Percentiles rank a stretch among this genome's conserved stretches.
Evolutionary conservation across 2,329 filamentous ascomycete genomes (phyloP).

Genomic region (Volutella citrinella): DNA sequence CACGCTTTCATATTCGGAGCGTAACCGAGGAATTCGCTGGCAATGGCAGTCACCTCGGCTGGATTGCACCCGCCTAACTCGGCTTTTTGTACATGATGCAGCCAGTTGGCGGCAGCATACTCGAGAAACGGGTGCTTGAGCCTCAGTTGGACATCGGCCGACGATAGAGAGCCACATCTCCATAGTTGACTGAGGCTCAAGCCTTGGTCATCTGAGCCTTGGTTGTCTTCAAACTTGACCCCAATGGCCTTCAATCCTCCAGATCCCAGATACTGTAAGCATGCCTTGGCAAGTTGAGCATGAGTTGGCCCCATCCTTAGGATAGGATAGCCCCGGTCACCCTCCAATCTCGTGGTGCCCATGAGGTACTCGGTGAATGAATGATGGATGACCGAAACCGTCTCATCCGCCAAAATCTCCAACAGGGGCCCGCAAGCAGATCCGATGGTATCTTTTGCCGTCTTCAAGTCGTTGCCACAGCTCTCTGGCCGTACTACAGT

Average conservation of each 20-base stretch:
- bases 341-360: constrained; percentile 1
- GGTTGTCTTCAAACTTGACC: neutral
- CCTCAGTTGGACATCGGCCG: constrained; percentile 3
- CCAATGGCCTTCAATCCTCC: constrained; percentile 5
- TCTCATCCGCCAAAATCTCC: constrained; percentile 16
- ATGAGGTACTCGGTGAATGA: constrained; percentile 16
- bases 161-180: no score
- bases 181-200: neutral
- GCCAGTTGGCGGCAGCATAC: constrained; percentile 30
- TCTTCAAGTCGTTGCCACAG: constrained; percentile 1
- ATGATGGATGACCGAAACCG: constrained; percentile 15
- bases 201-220: constrained; percentile 60
- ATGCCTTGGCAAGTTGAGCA: constrained; percentile 6
- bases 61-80: constrained; percentile 16
- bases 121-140: constrained; percentile 25
- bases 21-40: constrained; percentile 11
- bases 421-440: constrained; percentile 8
- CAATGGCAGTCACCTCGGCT: constrained; percentile 4
- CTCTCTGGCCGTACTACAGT: neutral
- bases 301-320: constrained; percentile 8
- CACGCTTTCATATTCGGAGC: constrained; percentile 6
- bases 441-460: constrained; percentile 8
- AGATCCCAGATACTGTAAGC: constrained; percentile 9
- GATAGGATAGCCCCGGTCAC: neutral
- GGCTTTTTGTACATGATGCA: constrained; percentile 22